Conservation (phyloP, 2,329 filamentous ascomycete genomes). For the Verticillium nubilum region DNA sequence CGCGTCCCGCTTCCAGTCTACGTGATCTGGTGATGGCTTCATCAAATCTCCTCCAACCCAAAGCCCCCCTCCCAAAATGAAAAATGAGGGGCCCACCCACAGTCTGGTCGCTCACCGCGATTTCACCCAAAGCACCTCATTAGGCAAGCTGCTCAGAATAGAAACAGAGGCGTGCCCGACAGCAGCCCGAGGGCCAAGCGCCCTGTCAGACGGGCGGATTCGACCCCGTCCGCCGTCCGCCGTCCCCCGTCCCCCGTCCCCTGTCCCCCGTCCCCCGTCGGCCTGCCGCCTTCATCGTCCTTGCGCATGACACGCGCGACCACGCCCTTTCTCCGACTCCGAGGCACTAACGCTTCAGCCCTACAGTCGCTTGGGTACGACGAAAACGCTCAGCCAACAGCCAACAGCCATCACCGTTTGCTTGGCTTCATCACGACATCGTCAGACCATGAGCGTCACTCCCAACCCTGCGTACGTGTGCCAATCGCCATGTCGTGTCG, state of each 20-base stretch:
- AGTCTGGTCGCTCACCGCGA: neutral
- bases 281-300: too few relatives aligned
- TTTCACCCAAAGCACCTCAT: too few relatives aligned
- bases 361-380: neutral
- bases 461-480: too few relatives aligned
- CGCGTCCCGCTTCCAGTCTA: neutral
- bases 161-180: neutral
- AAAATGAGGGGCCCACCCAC: neutral
- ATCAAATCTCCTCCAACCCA: neutral
- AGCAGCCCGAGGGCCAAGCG: neutral
- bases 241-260: neutral
- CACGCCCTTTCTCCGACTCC: neutral
- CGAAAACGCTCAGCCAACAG: neutral
- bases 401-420: neutral
- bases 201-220: neutral
- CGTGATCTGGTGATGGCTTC: neutral
- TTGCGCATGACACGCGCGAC: too few relatives aligned
- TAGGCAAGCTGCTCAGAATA: neutral
- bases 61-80: too few relatives aligned
- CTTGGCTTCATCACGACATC: neutral
- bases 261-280: too few relatives aligned
- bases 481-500: too few relatives aligned
- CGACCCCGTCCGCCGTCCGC: too few relatives aligned
- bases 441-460: too few relatives aligned
- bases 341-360: neutral